phyloP scores from a whole-genome alignment of 2,329 filamentous ascomycete genomes.

The Aspergillus unguis region DNA sequence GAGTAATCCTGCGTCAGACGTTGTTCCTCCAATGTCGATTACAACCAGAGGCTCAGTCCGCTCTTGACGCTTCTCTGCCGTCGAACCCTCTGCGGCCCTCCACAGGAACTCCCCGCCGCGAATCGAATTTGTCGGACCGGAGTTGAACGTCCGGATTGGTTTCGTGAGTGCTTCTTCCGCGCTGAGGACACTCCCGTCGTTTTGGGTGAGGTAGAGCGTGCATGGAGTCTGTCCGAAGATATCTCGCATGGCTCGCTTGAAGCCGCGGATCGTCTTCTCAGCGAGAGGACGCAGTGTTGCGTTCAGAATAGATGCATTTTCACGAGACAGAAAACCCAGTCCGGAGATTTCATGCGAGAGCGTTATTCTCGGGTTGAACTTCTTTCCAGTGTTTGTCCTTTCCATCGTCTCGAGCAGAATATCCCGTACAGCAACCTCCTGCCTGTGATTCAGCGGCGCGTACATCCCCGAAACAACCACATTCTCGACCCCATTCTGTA shows the following conservation, averaged over 20 bases:
- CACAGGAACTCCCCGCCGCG: slow-evolving; percentile 35
- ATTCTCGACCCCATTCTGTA: not conserved
- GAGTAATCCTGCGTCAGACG: slow-evolving; percentile 61
- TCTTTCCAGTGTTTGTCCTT: not conserved
- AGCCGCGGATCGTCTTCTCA: slow-evolving; percentile 45
- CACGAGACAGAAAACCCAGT: slow-evolving; percentile 47
- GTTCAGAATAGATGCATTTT: slow-evolving; percentile 53
- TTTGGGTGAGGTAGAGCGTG: slow-evolving; percentile 50
- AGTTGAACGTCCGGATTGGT: slow-evolving; percentile 52
- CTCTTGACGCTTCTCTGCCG: not conserved
- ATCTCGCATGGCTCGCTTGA: slow-evolving; percentile 45
- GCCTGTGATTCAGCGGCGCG: slow-evolving; percentile 3
- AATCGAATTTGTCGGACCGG: slow-evolving; percentile 55
- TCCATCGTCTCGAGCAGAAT: not conserved
- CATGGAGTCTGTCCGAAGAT: slow-evolving; percentile 40
- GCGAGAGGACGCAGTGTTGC: slow-evolving; percentile 49
- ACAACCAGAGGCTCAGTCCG: slow-evolving; percentile 43
- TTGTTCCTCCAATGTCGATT: slow-evolving; percentile 65
- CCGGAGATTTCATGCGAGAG: slow-evolving; percentile 41
- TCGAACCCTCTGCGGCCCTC: not conserved
- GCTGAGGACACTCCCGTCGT: slow-evolving; percentile 51
- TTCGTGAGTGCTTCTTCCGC: slow-evolving; percentile 46
- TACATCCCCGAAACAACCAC: slow-evolving; percentile 12
- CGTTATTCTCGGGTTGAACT: slow-evolving; percentile 2
- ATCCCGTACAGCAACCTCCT: not conserved